Base-by-base conservation (phyloP, 129 eudicot genomes). In the Centrapalus pauciflorus region DNA sequence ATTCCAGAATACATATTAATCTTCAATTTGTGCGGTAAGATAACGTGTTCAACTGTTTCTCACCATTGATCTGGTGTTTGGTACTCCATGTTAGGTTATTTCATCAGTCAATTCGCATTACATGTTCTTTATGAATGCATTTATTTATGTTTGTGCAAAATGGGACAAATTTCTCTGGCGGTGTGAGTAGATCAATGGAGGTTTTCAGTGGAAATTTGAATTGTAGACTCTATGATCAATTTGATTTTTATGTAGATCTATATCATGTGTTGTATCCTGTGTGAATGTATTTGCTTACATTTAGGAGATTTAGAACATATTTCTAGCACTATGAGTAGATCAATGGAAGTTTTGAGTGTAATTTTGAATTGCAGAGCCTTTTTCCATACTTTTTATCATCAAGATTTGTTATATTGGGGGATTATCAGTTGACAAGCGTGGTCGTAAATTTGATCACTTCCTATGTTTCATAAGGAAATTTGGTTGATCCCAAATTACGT, bases 11-110 rank as follows among this genome's bases (percentile, higher is more conserved):
- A 17, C 67, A 45, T 6, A 4, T 56, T 11, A 3, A 54, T 73
- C 61, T 43, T 17, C 79, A 32, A 56, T 75, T 65, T 37, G 46
- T 33, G 28, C 54, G 43, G 79, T 75, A 57, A 45, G 73, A 6
- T 45, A 32, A 56, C 40, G 5, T 52, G 56, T 57, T 23, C 6
- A 37, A 19, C 56, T 49, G 17, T 27, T 26, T 37, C 51, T 32
- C 37, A 51, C 30, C 57, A 50, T 51, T 72, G 25, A 74, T 52
- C 50, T 64, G 29, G 49, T 28, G 7, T 73, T 29, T 27, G 35
- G 8, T 55, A 25, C 70, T 2, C 20, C 19, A 33, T 46, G 34
- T 58, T 74, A 40, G 66, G 49, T 21, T 55, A 11, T 34, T n/a
- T 46, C 40, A 11, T 29, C 30, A 30, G 4, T 43, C 20, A 55